Base-by-base conservation (phyloP, 805 yeast genomes). In the Candida nitratophila region DNA sequence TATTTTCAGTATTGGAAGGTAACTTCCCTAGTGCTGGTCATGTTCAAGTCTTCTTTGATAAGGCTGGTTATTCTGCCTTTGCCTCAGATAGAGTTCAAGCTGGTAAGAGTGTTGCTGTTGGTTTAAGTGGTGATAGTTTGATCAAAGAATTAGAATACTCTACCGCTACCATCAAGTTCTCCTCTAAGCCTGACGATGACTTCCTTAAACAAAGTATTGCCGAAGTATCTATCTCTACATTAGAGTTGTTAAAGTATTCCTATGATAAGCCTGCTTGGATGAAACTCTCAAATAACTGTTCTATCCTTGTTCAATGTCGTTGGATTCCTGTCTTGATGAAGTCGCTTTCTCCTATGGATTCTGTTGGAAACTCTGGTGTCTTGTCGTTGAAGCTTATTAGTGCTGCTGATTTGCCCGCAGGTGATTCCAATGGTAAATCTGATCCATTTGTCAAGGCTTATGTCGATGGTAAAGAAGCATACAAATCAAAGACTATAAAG, bases 391-490 rank as follows among this genome's bases (percentile, higher is more conserved):
- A 74, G 27, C 71, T 86, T 4, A 51, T 81, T 38, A 69, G 71
- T 40, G 98, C 93, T 3, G 73, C 73, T 15, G 76, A 77, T 42
- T 71, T 93, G 46, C 78, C 83, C 34, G 74, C 96, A 14, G 95
- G 90, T n/a, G 99, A 93, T 65, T 70, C 86, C 27, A 83, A 83
- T 53, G 98, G 98, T 41, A 84, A 85, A 60, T 87, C 96, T 3
- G 99, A 93, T 65, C 99, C 99, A 44, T 91, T 81, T 61, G 73
- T 80, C 47, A 76, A 80, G 55, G 73, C 88, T 49, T 80, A 72
- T 56, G 58, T 87, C 54, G 81, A 90, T 64, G 82, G 82, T 35
- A 70, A 69, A 15, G 73, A 73, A 43, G 70, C 85, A 47, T 80
- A 68, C 70, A 88, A 87, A 69, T 77, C 96, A 32, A 83, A 86